Base-by-base conservation (phyloP, 805 yeast species). In the Candida ulmi region DNA sequence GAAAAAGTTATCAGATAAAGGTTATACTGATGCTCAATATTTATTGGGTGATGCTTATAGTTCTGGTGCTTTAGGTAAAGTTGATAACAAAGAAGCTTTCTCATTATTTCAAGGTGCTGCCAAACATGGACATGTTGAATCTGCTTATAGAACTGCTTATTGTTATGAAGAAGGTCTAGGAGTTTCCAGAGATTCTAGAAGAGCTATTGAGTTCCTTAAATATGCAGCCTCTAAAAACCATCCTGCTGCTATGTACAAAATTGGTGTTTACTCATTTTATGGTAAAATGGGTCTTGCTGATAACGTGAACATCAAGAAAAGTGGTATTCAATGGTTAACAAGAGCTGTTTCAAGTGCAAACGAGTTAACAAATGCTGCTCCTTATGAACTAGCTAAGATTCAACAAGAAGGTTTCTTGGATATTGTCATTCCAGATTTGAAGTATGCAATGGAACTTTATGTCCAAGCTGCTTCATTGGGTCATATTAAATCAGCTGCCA, bases 161-260 rank as follows among this genome's bases (percentile, higher is more conserved):
- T 91, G 96, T 62, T 85, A 82, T 51, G 95, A 90, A 61, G 95
- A 88, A 62, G 99, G 99, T 15, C 68, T 90, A 61, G 99, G 99
- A 4, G 83, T 91, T 5, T 79, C 87, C 17, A 74, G 93, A 50
- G 97, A 93, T 60, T 81, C 95, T 0, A 74, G 95, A 41, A 83
- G 87, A 52, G 88, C 95, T 1, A 66, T 88, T 8, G 95, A 87
- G 50, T 88, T 81, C 57, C 65, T 88, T 42, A 83, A 83, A 56
- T 79, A 80, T 55, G 96, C 98, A 0, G 95, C 98, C 0, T 74
- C 88, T 25, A 83, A 84, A 57, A 88, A 86, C 54, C 99, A 91
- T 60, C 88, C 97, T 0, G 90, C 95, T n/a, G 96, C 98, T 5
- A 88, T 91, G 95, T 84, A 82, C 66, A 86, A 90, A 58, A 68